phyloP scores from a whole-genome alignment of 2,329 filamentous ascomycete species.

The Cytospora paraplurivora region DNA sequence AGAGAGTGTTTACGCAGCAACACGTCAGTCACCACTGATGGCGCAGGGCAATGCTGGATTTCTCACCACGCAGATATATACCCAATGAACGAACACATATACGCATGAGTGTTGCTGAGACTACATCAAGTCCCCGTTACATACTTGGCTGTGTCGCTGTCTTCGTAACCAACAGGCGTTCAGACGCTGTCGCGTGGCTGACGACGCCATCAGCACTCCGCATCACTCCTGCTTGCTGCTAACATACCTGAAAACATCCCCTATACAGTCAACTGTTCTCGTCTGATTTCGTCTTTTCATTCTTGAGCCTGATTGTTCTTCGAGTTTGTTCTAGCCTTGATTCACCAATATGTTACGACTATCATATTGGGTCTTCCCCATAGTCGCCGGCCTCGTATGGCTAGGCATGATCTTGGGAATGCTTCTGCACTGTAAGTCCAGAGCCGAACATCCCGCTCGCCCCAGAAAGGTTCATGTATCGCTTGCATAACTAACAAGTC shows the following conservation, averaged over 20 bases:
- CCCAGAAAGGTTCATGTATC: too few species aligned
- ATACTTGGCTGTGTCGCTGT: too few species aligned
- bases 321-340: background rate
- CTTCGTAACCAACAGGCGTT: background rate
- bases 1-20: background rate
- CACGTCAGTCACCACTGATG: background rate
- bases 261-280: background rate
- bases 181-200: background rate
- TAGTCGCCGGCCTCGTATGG: conserved; percentile 68
- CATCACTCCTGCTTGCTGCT: background rate
- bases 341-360: conserved; percentile 32
- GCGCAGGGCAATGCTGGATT: background rate
- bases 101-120: too few species aligned
- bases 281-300: background rate
- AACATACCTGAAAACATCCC: background rate
- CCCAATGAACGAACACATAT: too few species aligned
- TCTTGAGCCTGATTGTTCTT: background rate
- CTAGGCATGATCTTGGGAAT: conserved; percentile 69
- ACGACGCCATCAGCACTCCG: background rate
- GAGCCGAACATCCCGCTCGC: background rate
- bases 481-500: background rate
- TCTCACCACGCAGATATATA: too few species aligned
- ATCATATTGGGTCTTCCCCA: conserved; percentile 56
- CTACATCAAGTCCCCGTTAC: too few species aligned
- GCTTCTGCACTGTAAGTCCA: conserved; percentile 61